Evolutionary conservation across 2,329 filamentous ascomycete genomes (phyloP).

Genomic region (Arthrobotrys musiformis): DNA sequence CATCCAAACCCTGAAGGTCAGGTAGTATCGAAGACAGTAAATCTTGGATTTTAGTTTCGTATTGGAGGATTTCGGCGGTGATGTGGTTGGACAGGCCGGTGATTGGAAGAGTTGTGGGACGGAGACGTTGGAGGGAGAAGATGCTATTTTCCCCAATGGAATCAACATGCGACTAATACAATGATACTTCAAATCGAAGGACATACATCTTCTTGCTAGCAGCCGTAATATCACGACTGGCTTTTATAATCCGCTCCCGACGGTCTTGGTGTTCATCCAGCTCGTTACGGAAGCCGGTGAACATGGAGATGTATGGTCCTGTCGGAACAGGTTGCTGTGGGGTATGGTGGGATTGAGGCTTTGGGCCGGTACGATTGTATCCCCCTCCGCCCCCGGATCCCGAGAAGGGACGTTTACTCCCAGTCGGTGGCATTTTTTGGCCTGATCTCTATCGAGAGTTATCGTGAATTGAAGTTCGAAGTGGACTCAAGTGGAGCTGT

Average conservation of each 20-base stretch:
- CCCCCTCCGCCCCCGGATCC: conserved; percentile 23
- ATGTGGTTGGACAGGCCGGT: conserved; percentile 71
- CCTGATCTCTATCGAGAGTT: too few relatives aligned
- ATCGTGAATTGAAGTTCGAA: neutral
- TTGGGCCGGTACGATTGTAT: conserved; percentile 9
- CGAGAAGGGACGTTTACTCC: conserved; percentile 38
- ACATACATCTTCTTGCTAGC: conserved; percentile 94
- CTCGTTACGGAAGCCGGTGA: conserved; percentile 84
- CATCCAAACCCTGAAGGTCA: conserved; percentile 82
- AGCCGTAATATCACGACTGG: conserved; percentile 89
- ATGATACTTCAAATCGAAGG: too few relatives aligned
- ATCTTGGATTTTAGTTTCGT: conserved; percentile 75
- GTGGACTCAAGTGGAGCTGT: too few relatives aligned
- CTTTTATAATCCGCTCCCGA: conserved; percentile 88
- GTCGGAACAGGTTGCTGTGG: conserved; percentile 17
- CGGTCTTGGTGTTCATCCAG: conserved; percentile 95
- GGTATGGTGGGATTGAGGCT: neutral
- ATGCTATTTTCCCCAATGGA: conserved; percentile 66
- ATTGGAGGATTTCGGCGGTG: conserved; percentile 74
- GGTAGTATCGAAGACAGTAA: conserved; percentile 75
- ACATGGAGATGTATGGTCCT: conserved; percentile 71
- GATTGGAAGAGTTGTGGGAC: conserved; percentile 61
- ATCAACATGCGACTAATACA: too few relatives aligned
- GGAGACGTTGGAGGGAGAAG: conserved; percentile 66
- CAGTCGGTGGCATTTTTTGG: conserved; percentile 34